phyloP scores from a whole-genome alignment of 1,284 basidiomycete genomes.

The Ganoderma meredithae region DNA sequence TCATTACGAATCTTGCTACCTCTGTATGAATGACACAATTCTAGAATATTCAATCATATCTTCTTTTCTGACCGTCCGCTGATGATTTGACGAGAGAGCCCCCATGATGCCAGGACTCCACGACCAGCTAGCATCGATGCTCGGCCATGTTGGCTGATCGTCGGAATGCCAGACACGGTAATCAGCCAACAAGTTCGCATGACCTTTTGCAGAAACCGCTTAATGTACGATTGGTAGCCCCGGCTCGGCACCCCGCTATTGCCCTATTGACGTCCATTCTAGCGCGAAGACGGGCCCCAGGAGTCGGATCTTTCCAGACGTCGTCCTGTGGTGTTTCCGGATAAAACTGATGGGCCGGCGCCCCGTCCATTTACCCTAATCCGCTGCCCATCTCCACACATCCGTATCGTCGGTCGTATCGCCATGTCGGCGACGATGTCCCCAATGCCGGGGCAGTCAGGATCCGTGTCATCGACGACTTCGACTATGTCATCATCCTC shows the following conservation, averaged over 20 bases:
- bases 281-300: not conserved
- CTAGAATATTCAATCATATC: no score
- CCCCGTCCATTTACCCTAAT: conserved; percentile 2
- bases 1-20: no score
- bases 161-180: not conserved
- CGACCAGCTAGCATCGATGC: not conserved
- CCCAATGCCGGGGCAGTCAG: not conserved
- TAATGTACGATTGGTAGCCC: not conserved
- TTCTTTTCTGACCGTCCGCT: not conserved
- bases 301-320: not conserved
- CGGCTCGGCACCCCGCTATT: not conserved
- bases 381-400: not conserved
- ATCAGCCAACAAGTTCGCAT: not conserved
- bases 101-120: not conserved
- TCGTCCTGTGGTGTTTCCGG: not conserved
- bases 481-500: not conserved
- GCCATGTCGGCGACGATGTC: not conserved
- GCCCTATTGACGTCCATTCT: not conserved
- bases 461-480: not conserved
- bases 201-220: not conserved
- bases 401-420: not conserved
- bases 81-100: no score
- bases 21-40: no score
- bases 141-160: not conserved
- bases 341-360: not conserved